Percentiles rank a stretch among this genome's conserved stretches.
Conservation (phyloP, 208 protist species). For the Trypanosomatidae sp. region DNA sequence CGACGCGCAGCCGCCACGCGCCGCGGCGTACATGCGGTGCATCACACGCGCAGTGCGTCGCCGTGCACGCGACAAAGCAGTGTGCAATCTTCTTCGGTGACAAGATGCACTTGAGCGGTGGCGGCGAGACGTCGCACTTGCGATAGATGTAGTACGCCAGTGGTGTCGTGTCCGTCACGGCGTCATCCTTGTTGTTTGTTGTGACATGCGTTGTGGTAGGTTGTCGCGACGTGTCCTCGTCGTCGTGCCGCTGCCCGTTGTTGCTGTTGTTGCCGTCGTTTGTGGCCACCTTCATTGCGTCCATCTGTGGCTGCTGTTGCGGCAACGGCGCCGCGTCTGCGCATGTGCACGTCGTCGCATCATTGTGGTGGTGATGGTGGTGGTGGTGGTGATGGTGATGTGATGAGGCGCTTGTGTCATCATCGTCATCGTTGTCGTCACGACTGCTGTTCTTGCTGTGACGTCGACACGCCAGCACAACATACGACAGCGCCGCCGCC, state of each 20-base stretch:
- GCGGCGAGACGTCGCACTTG: constrained; percentile 52
- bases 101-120: constrained; percentile 49
- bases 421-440: not conserved
- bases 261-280: too few relatives aligned
- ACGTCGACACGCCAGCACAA: constrained; percentile 15
- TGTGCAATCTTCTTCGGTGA: constrained; percentile 43
- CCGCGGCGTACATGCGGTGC: constrained; percentile 31
- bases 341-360: too few relatives aligned
- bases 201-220: too few relatives aligned
- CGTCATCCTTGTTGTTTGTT: not conserved
- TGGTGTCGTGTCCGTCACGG: not conserved
- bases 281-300: too few relatives aligned
- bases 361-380: too few relatives aligned
- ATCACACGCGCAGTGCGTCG: constrained; percentile 29
- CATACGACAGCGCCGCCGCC: constrained; percentile 20
- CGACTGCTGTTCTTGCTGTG: not conserved
- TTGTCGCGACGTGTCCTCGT: too few relatives aligned
- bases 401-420: too few relatives aligned
- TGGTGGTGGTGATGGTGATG: too few relatives aligned
- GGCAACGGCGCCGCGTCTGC: too few relatives aligned
- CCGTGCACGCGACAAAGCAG: constrained; percentile 52
- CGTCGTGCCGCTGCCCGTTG: too few relatives aligned
- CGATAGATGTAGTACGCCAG: constrained; percentile 43
- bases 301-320: too few relatives aligned
- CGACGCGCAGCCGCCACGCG: constrained; percentile 44